These are phyloP conservation scores for Cyclostephanos invisitatus DNA, from an alignment of 108 stramenopile species.

Conservation along the genomic window DNA sequence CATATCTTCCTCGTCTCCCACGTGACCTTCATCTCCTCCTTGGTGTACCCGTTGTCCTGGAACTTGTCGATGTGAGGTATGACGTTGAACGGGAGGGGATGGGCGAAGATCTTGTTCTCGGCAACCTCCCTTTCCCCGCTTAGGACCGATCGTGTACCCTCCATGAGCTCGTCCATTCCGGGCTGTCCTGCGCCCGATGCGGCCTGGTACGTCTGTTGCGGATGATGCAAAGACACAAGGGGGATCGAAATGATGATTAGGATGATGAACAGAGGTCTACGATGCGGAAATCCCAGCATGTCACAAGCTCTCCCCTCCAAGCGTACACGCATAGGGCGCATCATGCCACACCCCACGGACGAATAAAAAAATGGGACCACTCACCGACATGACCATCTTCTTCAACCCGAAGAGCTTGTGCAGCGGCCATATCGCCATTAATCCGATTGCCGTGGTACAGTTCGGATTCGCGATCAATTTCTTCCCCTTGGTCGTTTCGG, in stretches of 20 bases:
- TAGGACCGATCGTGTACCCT: slow-evolving; percentile 81
- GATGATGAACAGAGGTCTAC: slow-evolving; percentile 1
- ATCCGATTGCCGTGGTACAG: slow-evolving; percentile 98
- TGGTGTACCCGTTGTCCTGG: slow-evolving; percentile 97
- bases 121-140: slow-evolving; percentile 64
- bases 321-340: too few species aligned
- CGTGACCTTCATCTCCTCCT: slow-evolving; percentile 99
- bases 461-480: slow-evolving; percentile 99
- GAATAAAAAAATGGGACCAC: background rate
- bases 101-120: slow-evolving; percentile 89
- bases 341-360: background rate
- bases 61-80: slow-evolving; percentile 99
- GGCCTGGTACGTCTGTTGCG: slow-evolving; percentile 95
- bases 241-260: background rate
- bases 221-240: background rate
- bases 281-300: too few species aligned
- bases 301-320: too few species aligned
- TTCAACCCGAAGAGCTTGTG: slow-evolving; percentile 90
- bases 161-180: slow-evolving; percentile 95
- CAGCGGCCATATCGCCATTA: slow-evolving; percentile 97
- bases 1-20: slow-evolving; percentile 98
- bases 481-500: slow-evolving; percentile 82
- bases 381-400: slow-evolving; percentile 84
- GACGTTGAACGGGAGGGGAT: slow-evolving; percentile 97
- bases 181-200: slow-evolving; percentile 86